phyloP scores from a whole-genome alignment of 2,329 filamentous ascomycete species.

The Alternaria alternata region DNA sequence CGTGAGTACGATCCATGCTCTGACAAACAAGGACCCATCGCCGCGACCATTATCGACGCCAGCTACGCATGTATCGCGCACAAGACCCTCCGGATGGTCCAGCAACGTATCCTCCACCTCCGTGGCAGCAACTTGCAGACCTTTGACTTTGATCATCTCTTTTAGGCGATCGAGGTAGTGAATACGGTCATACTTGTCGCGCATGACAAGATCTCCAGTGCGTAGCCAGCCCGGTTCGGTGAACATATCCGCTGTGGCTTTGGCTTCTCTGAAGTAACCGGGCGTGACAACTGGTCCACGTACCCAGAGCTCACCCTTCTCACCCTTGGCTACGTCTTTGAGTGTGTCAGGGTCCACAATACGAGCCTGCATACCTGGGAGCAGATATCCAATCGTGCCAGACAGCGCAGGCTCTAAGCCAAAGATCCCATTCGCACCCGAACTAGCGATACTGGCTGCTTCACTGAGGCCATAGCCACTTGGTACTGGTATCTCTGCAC shows the following conservation, averaged over 20 bases:
- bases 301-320: constrained; percentile 41
- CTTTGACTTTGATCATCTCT: constrained; percentile 60
- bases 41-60: constrained; percentile 42
- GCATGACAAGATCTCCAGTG: constrained; percentile 39
- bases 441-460: constrained; percentile 39
- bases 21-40: constrained; percentile 40
- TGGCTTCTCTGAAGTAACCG: constrained; percentile 41
- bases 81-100: constrained; percentile 47
- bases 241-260: constrained; percentile 40
- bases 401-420: constrained; percentile 32
- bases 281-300: constrained; percentile 40
- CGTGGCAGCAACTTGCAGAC: constrained; percentile 59
- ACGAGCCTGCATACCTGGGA: constrained; percentile 40
- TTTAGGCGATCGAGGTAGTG: constrained; percentile 50
- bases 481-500: constrained; percentile 31
- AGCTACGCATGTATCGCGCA: constrained; percentile 42
- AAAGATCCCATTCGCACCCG: constrained; percentile 35
- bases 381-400: constrained; percentile 38
- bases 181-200: constrained; percentile 36
- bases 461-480: constrained; percentile 42
- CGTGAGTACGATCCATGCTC: constrained; percentile 42
- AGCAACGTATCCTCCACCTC: constrained; percentile 59
- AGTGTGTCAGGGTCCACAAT: constrained; percentile 40
- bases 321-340: constrained; percentile 31
- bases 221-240: constrained; percentile 38